Percentiles rank a stretch among this genome's conserved stretches.
Evolutionary conservation across 2,329 filamentous ascomycete species (phyloP).

Genomic region (Lecanicillium sp.): DNA sequence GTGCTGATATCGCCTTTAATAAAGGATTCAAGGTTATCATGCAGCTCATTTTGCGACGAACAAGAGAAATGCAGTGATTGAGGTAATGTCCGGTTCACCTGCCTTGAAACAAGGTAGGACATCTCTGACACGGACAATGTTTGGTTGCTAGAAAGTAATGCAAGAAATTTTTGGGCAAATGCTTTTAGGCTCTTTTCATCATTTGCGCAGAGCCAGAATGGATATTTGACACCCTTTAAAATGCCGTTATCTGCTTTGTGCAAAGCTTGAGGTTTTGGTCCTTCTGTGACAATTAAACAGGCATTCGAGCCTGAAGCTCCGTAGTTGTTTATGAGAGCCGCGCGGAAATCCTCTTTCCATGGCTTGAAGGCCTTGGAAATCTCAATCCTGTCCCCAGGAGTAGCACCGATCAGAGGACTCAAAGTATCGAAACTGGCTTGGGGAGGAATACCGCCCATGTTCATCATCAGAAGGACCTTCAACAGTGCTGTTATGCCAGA

Average conservation of each 20-base stretch:
- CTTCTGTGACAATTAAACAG: conserved; percentile 14
- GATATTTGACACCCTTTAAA: no score
- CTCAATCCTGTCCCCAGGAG: conserved; percentile 12
- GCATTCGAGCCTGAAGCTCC: conserved; percentile 21
- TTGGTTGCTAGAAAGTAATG: no score
- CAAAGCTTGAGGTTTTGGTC: conserved; percentile 4
- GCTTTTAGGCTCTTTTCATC: conserved; percentile 3
- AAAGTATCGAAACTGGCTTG: conserved; percentile 23
- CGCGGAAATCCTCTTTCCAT: conserved; percentile 13
- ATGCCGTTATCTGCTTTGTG: neutral
- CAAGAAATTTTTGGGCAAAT: neutral
- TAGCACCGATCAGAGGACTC: conserved; percentile 16
- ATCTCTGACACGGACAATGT: neutral
- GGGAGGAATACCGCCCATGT: conserved; percentile 17
- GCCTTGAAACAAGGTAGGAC: neutral
- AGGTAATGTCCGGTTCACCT: neutral
- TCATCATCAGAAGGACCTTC: conserved; percentile 38
- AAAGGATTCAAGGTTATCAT: neutral
- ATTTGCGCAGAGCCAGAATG: conserved; percentile 6
- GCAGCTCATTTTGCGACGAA: neutral
- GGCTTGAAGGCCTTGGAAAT: conserved; percentile 10
- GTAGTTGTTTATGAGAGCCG: conserved; percentile 27
- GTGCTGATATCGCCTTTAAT: neutral
- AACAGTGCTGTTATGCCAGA: conserved; percentile 38
- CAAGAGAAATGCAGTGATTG: neutral